Conservation (phyloP, 176 grass and related monocot genomes). For the Zoysia japonica region DNA sequence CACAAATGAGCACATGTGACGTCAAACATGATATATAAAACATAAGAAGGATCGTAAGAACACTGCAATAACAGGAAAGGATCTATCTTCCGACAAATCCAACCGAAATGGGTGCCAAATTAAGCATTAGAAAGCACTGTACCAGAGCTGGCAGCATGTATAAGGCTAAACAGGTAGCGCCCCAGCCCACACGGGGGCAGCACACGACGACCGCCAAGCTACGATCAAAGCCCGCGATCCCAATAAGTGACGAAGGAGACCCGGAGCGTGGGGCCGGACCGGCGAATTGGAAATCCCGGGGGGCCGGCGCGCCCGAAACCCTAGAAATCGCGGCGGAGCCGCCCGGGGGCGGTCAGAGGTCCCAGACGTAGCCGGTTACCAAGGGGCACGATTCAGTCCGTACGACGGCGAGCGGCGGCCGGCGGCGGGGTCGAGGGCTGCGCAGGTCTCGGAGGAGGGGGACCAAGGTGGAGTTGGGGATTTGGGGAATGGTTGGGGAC, state of each 20-base stretch:
- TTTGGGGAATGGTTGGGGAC: conserved; percentile 28
- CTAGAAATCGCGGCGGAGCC: conserved; percentile 50
- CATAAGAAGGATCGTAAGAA: not conserved
- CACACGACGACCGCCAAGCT: not conserved
- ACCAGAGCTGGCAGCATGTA: conserved; percentile 22
- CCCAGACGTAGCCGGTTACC: not conserved
- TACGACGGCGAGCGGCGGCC: conserved; percentile 41
- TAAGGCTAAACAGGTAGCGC: conserved; percentile 3
- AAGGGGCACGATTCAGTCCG: not conserved
- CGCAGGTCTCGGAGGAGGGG: not conserved
- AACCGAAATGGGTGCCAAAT: conserved; percentile 20
- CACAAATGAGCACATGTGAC: not conserved
- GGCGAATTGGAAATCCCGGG: conserved; percentile 29
- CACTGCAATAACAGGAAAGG: not conserved
- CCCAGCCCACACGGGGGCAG: not conserved
- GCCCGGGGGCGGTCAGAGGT: not conserved
- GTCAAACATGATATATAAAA: not conserved
- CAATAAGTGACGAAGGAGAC: not conserved
- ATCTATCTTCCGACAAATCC: not conserved
- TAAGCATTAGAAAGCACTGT: conserved; percentile 12
- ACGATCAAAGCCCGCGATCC: conserved; percentile 37
- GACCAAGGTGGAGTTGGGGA: not conserved
- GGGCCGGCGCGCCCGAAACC: conserved; percentile 43
- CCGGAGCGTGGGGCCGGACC: not conserved
- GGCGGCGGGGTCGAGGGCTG: not conserved